A percentile compares a stretch with the other conserved stretches of the same genome.
Evolutionary conservation across 768 basidiomycete species (phyloP).

Genomic region (Hemileccinum rubropunctum): DNA sequence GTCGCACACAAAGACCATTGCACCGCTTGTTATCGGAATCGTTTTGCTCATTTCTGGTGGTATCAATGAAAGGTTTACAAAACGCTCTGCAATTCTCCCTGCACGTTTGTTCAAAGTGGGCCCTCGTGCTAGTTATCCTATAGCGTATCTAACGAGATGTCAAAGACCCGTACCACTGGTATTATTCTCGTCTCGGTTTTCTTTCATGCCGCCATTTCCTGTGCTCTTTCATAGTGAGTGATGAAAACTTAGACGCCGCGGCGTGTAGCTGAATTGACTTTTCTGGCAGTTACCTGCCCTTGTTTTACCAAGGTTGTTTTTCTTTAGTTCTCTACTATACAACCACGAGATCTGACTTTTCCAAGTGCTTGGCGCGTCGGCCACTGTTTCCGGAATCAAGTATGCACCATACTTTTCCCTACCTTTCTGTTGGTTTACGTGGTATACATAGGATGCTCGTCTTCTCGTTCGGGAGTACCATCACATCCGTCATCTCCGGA

Average conservation of each 20-base stretch:
- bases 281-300: slow-evolving; percentile 55
- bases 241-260: not conserved
- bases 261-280: not conserved
- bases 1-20: slow-evolving; percentile 58
- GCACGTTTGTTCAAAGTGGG: slow-evolving; percentile 69
- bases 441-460: slow-evolving; percentile 60
- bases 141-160: not conserved
- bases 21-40: slow-evolving; percentile 57
- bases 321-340: not conserved
- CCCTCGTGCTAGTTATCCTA: not conserved
- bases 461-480: slow-evolving; percentile 59
- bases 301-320: slow-evolving; percentile 60
- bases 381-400: slow-evolving; percentile 68
- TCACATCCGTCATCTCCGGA: slow-evolving; percentile 56
- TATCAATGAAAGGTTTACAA: slow-evolving; percentile 61
- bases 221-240: slow-evolving; percentile 38
- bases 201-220: slow-evolving; percentile 64
- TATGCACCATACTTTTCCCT: slow-evolving; percentile 26
- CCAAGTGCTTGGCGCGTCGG: slow-evolving; percentile 63
- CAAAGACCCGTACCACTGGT: slow-evolving; percentile 66
- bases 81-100: slow-evolving; percentile 67
- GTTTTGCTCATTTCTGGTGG: slow-evolving; percentile 48
- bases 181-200: slow-evolving; percentile 57
- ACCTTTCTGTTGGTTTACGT: not conserved
- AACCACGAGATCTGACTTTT: slow-evolving; percentile 6